Evolutionary conservation across 345 rosid genomes (phyloP).

Genomic region (Boechera divaricarpa): DNA sequence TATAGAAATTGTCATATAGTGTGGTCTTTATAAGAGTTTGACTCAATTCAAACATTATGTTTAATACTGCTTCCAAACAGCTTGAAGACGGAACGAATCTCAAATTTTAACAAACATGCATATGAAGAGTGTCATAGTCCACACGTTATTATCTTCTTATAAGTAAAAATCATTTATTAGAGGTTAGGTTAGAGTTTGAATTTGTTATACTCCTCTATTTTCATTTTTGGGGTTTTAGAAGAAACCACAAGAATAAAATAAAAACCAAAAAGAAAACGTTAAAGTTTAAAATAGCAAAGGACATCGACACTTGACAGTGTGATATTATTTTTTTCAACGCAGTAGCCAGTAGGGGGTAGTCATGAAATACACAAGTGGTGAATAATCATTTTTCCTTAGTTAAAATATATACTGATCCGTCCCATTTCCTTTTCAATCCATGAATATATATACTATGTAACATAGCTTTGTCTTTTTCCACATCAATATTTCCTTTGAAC

Average conservation of each 20-base stretch:
- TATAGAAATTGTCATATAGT: neutral
- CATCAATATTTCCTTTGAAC: neutral
- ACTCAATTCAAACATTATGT: conserved; percentile 29
- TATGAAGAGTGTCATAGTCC: neutral
- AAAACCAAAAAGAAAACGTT: conserved; percentile 30
- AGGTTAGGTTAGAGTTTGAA: conserved; percentile 36
- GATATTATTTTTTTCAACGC: conserved; percentile 12
- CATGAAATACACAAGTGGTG: conserved; percentile 20
- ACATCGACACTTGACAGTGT: conserved; percentile 13
- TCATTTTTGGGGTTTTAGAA: neutral
- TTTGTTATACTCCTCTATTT: neutral
- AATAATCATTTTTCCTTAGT: neutral
- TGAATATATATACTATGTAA: neutral
- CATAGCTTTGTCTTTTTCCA: neutral
- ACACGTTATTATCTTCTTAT: conserved; percentile 11
- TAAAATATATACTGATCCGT: conserved; percentile 18
- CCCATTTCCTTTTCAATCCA: conserved; percentile 4
- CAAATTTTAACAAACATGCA: neutral
- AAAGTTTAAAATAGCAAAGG: conserved; percentile 13
- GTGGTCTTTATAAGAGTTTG: conserved; percentile 23
- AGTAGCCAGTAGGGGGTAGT: neutral
- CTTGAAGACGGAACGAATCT: conserved; percentile 37
- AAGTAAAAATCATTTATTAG: conserved; percentile 18
- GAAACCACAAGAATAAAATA: conserved; percentile 7
- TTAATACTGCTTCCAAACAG: conserved; percentile 33